Conservation (phyloP, 768 basidiomycete genomes). For the Baorangia bicolor region DNA sequence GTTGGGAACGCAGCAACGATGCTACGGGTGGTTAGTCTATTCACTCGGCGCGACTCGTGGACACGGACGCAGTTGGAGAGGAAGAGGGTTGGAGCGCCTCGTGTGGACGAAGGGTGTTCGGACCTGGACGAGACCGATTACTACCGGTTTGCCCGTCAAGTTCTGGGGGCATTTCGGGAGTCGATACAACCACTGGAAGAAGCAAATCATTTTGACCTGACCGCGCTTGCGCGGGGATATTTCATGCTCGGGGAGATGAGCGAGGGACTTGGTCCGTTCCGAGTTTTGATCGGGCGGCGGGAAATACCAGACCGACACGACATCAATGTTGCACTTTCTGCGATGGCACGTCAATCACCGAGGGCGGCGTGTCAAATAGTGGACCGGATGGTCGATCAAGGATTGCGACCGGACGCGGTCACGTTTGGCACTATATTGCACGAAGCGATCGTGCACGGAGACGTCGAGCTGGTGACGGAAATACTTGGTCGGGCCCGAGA, state of each 20-base stretch:
- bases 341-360: slow-evolving; percentile 50
- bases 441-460: slow-evolving; percentile 46
- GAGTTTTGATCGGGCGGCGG: slow-evolving; percentile 43
- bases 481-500: slow-evolving; percentile 43
- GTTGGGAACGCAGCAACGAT: slow-evolving; percentile 42
- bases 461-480: slow-evolving; percentile 42
- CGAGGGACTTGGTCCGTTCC: slow-evolving; percentile 49
- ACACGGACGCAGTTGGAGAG: slow-evolving; percentile 14
- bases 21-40: slow-evolving; percentile 46
- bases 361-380: slow-evolving; percentile 46
- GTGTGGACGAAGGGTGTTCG: background rate
- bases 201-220: slow-evolving; percentile 52
- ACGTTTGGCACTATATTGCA: slow-evolving; percentile 65
- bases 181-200: slow-evolving; percentile 45
- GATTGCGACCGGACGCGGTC: slow-evolving; percentile 51
- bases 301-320: slow-evolving; percentile 63
- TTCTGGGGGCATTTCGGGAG: slow-evolving; percentile 44
- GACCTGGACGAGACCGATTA: slow-evolving; percentile 11
- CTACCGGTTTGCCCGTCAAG: slow-evolving; percentile 42
- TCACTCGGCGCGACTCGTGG: slow-evolving; percentile 27
- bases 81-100: background rate
- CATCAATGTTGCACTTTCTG: slow-evolving; percentile 60
- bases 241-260: slow-evolving; percentile 52
- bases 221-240: slow-evolving; percentile 60
- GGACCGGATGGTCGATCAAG: slow-evolving; percentile 47